Evolutionary conservation across 2,329 filamentous ascomycete genomes (phyloP), one percentile per base, ranked within the genome.

Genomic region (Microsporum audouinii): DNA sequence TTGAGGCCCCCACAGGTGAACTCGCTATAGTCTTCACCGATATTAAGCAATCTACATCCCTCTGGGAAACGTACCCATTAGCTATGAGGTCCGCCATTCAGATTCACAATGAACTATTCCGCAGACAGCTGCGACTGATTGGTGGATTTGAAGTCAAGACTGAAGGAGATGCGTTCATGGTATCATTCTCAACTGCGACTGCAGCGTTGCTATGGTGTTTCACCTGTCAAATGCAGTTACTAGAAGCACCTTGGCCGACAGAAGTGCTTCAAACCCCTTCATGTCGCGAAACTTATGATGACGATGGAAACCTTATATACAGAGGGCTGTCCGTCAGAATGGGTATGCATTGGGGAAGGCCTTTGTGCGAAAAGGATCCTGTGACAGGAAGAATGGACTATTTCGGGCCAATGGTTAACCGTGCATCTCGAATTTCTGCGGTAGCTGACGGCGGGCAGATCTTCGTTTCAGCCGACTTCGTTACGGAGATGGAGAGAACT

Each of bases 91-190:
- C 91, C 12, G 91, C 91, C 17, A 99, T 99, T 76, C 95, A 92
- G 74, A 86, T 96, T 67, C 94, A 99, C 80, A 99, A 99, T 73
- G 91, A 96, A 69, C 84, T 96, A 53, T 95, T 99, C 87, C 88
- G 94, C 66, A 84, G 94, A 61, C 92, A 97, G 71, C 79, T 99
- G 67, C 86, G 94, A 58, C 87, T 91, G 65, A 95, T 96, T 68
- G 94, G 94, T 70, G 94, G 94, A 0, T 99, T 96, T 71, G 94
- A 99, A 76, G 94, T 99, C 74, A 99, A 99, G 80, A 99, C 94
- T 17, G 94, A 99, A 89, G 94, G 94, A 67, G 94, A 99, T 75
- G 94, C 94, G 6, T 99, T 99, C 70, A 97, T 99, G 91, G 94
- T 99, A 36, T 95, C 92, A 7, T 99, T 99, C 75, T 89, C 91